Base-by-base conservation (phyloP, 257 asterid genomes). In the Fraxinus quadrangulata region DNA sequence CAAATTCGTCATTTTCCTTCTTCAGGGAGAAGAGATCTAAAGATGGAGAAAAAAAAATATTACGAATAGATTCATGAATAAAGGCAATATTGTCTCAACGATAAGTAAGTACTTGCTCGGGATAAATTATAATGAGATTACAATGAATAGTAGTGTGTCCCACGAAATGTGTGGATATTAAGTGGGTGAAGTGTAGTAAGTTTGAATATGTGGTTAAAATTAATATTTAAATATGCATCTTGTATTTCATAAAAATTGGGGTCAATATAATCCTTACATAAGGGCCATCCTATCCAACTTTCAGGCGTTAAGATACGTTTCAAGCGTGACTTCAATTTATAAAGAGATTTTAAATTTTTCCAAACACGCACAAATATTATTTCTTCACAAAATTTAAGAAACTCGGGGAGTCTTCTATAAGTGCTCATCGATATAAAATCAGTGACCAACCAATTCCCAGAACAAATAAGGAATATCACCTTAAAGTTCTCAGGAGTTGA, bases 401-500 rank as follows among this genome's bases (percentile, higher is more conserved):
- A 8, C 63, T 12, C 16, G 7, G 21, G 39, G 63, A 47, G 36
- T 23, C 33, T 56, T 47, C 30, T 14, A 24, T 26, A 59, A 31
- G 31, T 67, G 56, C 47, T 16, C n/a, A 47, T 9, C 14, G 69
- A 82, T 23, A 26, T 74, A 71, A 79, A 54, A 21, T 2, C 63
- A 78, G 24, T 74, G 36, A 36, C 42, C 30, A 36, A 42, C 61
- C 67, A 67, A 63, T 47, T 76, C 23, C 65, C 33, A 28, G 31
- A 13, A 72, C 14, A 11, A 63, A 45, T 3, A 23, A 66, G 54
- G 69, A 73, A 74, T 54, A 56, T 75, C 82, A 93, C 98, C 97
- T 92, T 83, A 80, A 93, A 93, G 82, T 93, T 93, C 71, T 89
- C 87, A 23, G 98, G 96, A 73, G 97, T 92, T 79, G 98, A 93